Conservation (phyloP, 2,329 filamentous ascomycete genomes). For the Ceratocystis lukuohia region DNA sequence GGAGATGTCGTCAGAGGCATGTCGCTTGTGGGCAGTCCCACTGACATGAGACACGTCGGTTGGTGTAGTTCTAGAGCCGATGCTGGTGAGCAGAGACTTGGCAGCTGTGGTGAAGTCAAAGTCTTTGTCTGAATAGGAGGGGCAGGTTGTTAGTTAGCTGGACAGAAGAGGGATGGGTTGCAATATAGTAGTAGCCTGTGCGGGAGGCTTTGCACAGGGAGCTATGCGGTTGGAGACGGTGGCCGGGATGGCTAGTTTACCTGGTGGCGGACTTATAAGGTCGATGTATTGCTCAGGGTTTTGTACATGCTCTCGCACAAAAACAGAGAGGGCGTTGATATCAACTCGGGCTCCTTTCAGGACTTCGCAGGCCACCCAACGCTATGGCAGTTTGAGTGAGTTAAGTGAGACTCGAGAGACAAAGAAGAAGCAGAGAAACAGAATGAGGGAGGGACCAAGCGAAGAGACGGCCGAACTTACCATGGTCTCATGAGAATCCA, state of each 20-base stretch:
- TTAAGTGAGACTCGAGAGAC: neutral
- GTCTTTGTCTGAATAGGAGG: neutral
- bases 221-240: neutral
- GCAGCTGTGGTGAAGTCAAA: neutral
- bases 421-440: neutral
- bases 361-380: slow-evolving; percentile 3
- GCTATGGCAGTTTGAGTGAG: neutral
- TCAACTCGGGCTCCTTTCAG: slow-evolving; percentile 6
- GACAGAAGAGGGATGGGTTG: neutral
- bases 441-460: neutral
- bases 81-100: neutral
- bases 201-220: neutral
- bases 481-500: neutral
- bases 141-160: neutral
- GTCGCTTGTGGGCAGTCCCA: neutral
- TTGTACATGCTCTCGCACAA: slow-evolving; percentile 5
- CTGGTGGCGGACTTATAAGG: neutral
- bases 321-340: slow-evolving; percentile 6
- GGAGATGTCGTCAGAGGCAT: neutral
- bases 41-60: neutral
- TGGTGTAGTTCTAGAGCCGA: too few relatives aligned
- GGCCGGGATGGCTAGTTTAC: neutral
- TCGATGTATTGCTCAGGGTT: neutral
- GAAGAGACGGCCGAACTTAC: neutral
- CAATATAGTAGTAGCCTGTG: neutral